Conservation (phyloP, 352 stramenopile species). For the Phytophthora rubi region DNA sequence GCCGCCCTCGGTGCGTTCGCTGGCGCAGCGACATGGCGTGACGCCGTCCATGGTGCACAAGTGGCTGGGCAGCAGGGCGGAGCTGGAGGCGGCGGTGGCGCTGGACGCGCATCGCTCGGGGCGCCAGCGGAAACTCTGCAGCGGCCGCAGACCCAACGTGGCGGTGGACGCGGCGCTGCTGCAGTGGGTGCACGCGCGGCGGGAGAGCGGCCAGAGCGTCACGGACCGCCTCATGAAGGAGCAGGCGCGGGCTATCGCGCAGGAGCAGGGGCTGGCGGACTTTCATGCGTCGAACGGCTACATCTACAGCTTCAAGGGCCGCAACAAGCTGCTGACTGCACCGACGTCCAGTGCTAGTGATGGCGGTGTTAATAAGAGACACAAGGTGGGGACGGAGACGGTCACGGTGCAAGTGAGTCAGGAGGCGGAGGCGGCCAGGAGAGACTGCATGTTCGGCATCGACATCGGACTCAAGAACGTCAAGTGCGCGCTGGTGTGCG, state of each 20-base stretch:
- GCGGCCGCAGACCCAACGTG: slow-evolving; percentile 27
- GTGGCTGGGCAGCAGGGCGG: slow-evolving; percentile 26
- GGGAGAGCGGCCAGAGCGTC: slow-evolving; percentile 10
- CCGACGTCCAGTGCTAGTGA: background rate
- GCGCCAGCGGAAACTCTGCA: slow-evolving; percentile 34
- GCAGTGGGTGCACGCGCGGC: slow-evolving; percentile 29
- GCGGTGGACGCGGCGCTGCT: slow-evolving; percentile 34
- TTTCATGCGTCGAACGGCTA: slow-evolving; percentile 44
- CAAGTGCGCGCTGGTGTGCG: slow-evolving; percentile 62
- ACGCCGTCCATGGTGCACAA: slow-evolving; percentile 44
- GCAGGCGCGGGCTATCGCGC: slow-evolving; percentile 26
- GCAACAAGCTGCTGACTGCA: slow-evolving; percentile 22
- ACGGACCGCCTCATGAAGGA: slow-evolving; percentile 40
- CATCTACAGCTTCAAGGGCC: slow-evolving; percentile 40
- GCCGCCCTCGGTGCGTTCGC: slow-evolving; percentile 21
- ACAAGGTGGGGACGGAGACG: background rate
- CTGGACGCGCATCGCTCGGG: slow-evolving; percentile 12
- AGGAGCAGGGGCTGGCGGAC: slow-evolving; percentile 17
- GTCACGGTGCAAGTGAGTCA: slow-evolving; percentile 26
- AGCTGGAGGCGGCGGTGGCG: slow-evolving; percentile 39
- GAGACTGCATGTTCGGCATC: slow-evolving; percentile 53
- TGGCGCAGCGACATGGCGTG: slow-evolving; percentile 32
- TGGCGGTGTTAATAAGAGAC: slow-evolving; percentile 1
- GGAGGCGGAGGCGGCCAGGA: slow-evolving; percentile 1
- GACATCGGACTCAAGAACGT: slow-evolving; percentile 74